A percentile compares a stretch with the other conserved stretches of the same genome.
Conservation (phyloP, 2,329 filamentous ascomycete genomes). For the Fusarium solani-melongenae region DNA sequence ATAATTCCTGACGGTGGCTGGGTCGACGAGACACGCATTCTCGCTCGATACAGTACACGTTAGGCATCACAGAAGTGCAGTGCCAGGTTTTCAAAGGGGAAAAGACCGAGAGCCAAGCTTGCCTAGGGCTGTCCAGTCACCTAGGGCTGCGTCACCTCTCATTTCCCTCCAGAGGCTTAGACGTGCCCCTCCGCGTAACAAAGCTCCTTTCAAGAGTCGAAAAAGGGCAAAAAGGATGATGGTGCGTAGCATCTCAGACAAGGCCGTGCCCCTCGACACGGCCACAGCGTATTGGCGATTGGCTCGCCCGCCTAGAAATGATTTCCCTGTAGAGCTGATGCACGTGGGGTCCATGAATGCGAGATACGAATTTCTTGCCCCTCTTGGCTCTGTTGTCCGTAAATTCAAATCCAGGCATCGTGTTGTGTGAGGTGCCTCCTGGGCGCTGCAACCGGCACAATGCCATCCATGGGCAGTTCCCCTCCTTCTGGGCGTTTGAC, state of each 20-base stretch:
- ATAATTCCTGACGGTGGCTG: constrained; percentile 5
- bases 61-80: constrained; percentile 1
- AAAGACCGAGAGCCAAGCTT: background rate
- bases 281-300: constrained; percentile 10
- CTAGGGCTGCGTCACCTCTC: constrained; percentile 8
- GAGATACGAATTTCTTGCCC: constrained; percentile 41
- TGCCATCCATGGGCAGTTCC: background rate
- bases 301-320: background rate
- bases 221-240: background rate
- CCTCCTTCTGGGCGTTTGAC: background rate
- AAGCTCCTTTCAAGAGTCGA: background rate
- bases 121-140: background rate
- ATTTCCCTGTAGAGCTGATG: constrained; percentile 16
- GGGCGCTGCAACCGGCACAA: too few species aligned
- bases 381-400: background rate
- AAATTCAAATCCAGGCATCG: background rate
- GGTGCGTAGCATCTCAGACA: background rate
- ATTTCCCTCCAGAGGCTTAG: constrained; percentile 31
- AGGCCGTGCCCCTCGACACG: background rate
- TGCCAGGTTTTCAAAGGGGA: background rate
- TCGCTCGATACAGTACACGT: background rate
- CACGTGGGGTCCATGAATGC: constrained; percentile 35
- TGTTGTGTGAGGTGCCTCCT: too few species aligned
- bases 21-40: background rate
- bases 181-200: constrained; percentile 27